phyloP scores from a whole-genome alignment of 2,329 filamentous ascomycete species.

The Neonectria hederae region DNA sequence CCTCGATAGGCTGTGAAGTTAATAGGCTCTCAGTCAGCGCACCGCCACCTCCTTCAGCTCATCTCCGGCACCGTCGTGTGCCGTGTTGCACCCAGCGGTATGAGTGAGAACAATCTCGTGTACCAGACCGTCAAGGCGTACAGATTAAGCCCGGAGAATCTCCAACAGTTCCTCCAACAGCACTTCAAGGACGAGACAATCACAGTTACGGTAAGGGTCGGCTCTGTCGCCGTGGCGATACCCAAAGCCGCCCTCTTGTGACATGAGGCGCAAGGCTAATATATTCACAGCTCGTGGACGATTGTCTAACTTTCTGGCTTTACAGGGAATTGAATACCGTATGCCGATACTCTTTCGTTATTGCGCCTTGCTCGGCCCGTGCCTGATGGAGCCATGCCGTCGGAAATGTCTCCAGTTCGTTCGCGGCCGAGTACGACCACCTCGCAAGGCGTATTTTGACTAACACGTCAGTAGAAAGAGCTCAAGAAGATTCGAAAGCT shows the following conservation, averaged over 20 bases:
- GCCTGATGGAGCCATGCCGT: neutral
- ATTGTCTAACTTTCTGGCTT: constrained; percentile 14
- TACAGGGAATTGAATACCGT: neutral
- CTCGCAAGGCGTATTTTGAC: neutral
- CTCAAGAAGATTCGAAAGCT: neutral
- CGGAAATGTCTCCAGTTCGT: neutral
- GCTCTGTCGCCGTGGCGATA: neutral
- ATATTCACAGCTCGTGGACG: neutral
- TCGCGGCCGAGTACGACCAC: neutral
- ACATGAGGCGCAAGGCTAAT: neutral
- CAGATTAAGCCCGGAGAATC: constrained; percentile 3
- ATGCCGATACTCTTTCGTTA: neutral
- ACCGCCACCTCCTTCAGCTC: too few species aligned
- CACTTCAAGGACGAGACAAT: constrained; percentile 17
- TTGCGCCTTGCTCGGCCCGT: neutral
- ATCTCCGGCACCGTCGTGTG: too few species aligned
- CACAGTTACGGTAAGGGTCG: constrained; percentile 15
- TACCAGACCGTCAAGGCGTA: constrained; percentile 19
- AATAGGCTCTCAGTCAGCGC: too few species aligned
- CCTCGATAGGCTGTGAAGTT: too few species aligned
- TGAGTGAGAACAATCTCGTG: neutral
- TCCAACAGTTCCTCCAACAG: neutral
- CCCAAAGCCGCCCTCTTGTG: neutral
- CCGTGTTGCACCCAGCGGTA: neutral
- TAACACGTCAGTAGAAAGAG: neutral